phyloP scores from a whole-genome alignment of 75 land plant genomes.

The Azolla pinnata region DNA sequence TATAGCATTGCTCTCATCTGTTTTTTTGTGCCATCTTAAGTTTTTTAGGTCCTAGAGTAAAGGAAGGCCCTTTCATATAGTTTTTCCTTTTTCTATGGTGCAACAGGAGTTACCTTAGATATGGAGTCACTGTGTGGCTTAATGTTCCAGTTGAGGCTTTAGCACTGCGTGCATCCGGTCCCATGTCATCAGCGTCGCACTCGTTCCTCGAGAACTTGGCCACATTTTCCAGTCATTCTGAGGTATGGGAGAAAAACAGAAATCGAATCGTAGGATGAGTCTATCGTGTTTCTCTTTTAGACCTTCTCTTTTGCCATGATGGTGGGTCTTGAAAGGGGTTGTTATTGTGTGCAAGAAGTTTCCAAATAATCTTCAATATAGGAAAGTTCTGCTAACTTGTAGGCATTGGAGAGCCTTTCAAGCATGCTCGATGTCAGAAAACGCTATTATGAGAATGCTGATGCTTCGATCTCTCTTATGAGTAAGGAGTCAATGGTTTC shows the following conservation, averaged over 20 bases:
- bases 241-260: neutral
- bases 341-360: too few relatives aligned
- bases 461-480: slow-evolving; percentile 21
- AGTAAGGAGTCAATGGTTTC: slow-evolving; percentile 3
- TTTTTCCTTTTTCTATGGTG: too few relatives aligned
- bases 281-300: neutral
- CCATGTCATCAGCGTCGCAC: slow-evolving; percentile 14
- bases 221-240: too few relatives aligned
- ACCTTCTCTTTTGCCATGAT: neutral
- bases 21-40: too few relatives aligned
- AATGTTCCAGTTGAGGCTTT: slow-evolving; percentile 28
- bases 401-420: slow-evolving; percentile 12
- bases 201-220: too few relatives aligned
- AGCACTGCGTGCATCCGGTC: too few relatives aligned
- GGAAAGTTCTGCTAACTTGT: slow-evolving; percentile 8
- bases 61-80: too few relatives aligned
- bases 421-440: slow-evolving; percentile 12
- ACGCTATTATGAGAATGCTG: slow-evolving; percentile 17
- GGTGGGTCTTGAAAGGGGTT: neutral
- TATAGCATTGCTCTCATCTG: too few relatives aligned
- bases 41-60: too few relatives aligned
- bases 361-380: too few relatives aligned
- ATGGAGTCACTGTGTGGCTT: slow-evolving; percentile 33
- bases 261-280: neutral
- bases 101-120: slow-evolving; percentile 32